Conservation (phyloP, 2,329 filamentous ascomycete genomes). For the Fusarium sp. region DNA sequence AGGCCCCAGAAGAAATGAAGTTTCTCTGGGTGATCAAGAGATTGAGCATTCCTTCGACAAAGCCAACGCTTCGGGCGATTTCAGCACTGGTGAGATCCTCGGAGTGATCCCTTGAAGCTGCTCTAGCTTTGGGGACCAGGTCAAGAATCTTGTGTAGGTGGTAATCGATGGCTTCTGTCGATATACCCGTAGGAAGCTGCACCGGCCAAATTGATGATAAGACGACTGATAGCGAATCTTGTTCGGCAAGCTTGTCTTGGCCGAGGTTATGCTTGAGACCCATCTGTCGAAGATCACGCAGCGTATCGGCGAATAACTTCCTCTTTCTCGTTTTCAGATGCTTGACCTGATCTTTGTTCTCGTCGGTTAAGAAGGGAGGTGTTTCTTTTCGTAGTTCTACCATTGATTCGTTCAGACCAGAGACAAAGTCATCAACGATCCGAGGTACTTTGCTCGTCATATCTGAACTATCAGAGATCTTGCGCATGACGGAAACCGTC, state of each 20-base stretch:
- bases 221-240: constrained; percentile 74
- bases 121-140: constrained; percentile 72
- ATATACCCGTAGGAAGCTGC: constrained; percentile 40
- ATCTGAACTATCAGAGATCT: constrained; percentile 63
- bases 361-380: constrained; percentile 80
- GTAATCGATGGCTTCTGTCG: constrained; percentile 63
- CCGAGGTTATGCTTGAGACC: constrained; percentile 86
- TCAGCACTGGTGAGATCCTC: constrained; percentile 86
- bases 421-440: constrained; percentile 73
- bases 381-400: constrained; percentile 83
- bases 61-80: constrained; percentile 79
- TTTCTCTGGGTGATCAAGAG: constrained; percentile 68
- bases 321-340: constrained; percentile 92
- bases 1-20: constrained; percentile 54
- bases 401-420: constrained; percentile 72
- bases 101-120: constrained; percentile 76
- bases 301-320: constrained; percentile 86
- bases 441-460: constrained; percentile 64
- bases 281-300: constrained; percentile 87
- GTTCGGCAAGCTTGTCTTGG: constrained; percentile 74
- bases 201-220: constrained; percentile 66
- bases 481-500: constrained; percentile 79
- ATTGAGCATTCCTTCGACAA: constrained; percentile 85
- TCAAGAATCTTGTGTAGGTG: constrained; percentile 84
- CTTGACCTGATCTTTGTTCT: constrained; percentile 84